Base-by-base conservation (phyloP, 106 monocot species). In the Platanthera zijinensis region DNA sequence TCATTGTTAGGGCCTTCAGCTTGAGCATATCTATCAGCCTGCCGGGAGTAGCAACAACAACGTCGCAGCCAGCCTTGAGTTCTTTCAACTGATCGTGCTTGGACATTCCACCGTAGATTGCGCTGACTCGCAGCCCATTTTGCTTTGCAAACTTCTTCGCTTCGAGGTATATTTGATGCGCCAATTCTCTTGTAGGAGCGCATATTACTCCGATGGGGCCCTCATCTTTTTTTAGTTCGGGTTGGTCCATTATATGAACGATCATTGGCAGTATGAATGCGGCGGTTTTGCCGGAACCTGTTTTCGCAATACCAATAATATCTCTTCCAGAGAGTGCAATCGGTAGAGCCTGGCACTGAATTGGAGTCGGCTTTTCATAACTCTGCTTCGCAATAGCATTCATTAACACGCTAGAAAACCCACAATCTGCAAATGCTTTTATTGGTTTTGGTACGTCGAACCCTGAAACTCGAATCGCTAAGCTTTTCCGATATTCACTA, bases 271-370 rank as follows among this genome's bases (percentile, higher is more conserved):
- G 89, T 66, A 99, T 87, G 77, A 99, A 99, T 19, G 97, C 94
- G 51, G 94, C 92, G 69, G 97, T 99, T 82, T 99, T 99, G 0
- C 97, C 97, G 61, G 97, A 99, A 59, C 97, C 97, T 47, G 97
- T 99, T 84, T 94, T 99, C n/a, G 97, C 97, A 84, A 99, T 99
- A 74, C 97, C 97, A 77, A 99, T 99, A 46, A 94, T 85, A 80
- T 99, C 97, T 76, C 97, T 91, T 80, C 97, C 97, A 71, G 92
- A 92, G 32, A 99, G 89, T 9, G 85, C 82, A 62, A 99, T 84
- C 8, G 97, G 94, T n/a, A 99, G 69, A 71, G 97, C 86, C 80
- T 99, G 97, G 78, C 94, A 91, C 66, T 99, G 97, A 67, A 99
- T 94, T 79, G 97, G 22, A 53, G 94, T 99, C 78, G 97, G 97